These are phyloP conservation scores for Puccinia polysora DNA, from an alignment of 1,284 basidiomycete species.

Conservation along the genomic window DNA sequence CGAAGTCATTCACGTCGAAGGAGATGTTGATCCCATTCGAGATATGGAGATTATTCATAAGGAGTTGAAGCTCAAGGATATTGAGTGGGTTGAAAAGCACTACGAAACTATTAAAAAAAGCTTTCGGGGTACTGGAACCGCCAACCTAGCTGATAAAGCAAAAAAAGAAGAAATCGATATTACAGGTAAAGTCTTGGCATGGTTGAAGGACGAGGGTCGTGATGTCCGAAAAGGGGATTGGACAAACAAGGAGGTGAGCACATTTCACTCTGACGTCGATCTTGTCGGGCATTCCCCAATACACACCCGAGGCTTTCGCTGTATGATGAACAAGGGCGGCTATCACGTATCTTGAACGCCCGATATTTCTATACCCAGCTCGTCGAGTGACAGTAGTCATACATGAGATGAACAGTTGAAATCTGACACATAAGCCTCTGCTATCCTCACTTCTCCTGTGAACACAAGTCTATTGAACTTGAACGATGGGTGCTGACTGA, in stretches of 20 bases:
- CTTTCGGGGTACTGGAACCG: conserved; percentile 68
- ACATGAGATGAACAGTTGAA: conserved; percentile 46
- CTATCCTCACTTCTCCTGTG: too few species aligned
- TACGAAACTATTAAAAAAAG: conserved; percentile 73
- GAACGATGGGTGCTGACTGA: conserved; percentile 39
- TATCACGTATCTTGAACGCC: conserved; percentile 56
- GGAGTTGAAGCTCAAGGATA: conserved; percentile 91
- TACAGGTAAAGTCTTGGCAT: conserved; percentile 77
- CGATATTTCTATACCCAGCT: conserved; percentile 64
- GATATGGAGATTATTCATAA: conserved; percentile 98
- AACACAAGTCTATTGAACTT: too few species aligned
- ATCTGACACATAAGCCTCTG: too few species aligned
- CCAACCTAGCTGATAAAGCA: conserved; percentile 84
- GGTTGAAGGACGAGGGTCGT: conserved; percentile 73
- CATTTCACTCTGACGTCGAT: conserved; percentile 21
- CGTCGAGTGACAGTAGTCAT: conserved; percentile 65
- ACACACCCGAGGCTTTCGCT: too few species aligned
- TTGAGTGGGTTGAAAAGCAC: conserved; percentile 95
- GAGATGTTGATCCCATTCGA: conserved; percentile 88
- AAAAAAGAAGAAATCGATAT: conserved; percentile 92
- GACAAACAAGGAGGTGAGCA: conserved; percentile 90
- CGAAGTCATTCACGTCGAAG: conserved; percentile 98
- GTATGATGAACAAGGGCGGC: conserved; percentile 71
- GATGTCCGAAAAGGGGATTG: conserved; percentile 93
- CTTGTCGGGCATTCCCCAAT: background rate